Base-by-base conservation (phyloP, 768 basidiomycete genomes). In the Pholiota conissans region DNA sequence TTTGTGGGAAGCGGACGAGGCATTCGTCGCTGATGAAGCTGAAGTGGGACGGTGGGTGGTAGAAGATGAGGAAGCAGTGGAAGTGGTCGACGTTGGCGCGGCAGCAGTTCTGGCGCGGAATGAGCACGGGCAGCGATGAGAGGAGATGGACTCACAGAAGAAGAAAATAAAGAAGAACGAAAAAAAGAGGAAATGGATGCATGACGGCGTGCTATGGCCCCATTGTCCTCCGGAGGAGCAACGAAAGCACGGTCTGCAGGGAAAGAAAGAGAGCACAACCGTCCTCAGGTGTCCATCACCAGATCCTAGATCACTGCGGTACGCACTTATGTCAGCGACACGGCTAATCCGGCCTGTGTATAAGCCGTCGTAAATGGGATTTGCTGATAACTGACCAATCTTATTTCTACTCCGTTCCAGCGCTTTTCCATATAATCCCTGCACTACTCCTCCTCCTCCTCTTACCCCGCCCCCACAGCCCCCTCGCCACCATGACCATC, bases 341-440 rank as follows among this genome's bases (percentile, higher is more conserved):
- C 61, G 58, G 63, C 46, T 42, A 37, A 54, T n/a, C 52, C 64
- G 64, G 62, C 58, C 61, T 61, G 56, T 61, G 60, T 59, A 65
- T 62, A 65, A 62, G 64, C 64, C 50, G 29, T 18, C 11, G 30
- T 42, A 29, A 29, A 32, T 34, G 35, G 46, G 28, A 52, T 49
- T 56, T 45, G 42, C 39, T 40, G 39, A 40, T 40, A 16, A 40
- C 42, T 39, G 52, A 53, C 48, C 51, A 47, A 52, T 28, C 24
- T 26, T 47, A 24, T 27, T 42, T 60, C 55, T 56, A 60, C 59
- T 53, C 57, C 47, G 52, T 58, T 58, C 57, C 55, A 55, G 22
- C n/a, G 3, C 46, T 48, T 50, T 58, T 55, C 14, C 51, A 27
- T 52, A 52, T 52, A 37, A 45, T 56, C 49, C 29, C 40, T 57